Evolutionary conservation across 257 asterid species (phyloP).

Genomic region (Eustoma russellianum): DNA sequence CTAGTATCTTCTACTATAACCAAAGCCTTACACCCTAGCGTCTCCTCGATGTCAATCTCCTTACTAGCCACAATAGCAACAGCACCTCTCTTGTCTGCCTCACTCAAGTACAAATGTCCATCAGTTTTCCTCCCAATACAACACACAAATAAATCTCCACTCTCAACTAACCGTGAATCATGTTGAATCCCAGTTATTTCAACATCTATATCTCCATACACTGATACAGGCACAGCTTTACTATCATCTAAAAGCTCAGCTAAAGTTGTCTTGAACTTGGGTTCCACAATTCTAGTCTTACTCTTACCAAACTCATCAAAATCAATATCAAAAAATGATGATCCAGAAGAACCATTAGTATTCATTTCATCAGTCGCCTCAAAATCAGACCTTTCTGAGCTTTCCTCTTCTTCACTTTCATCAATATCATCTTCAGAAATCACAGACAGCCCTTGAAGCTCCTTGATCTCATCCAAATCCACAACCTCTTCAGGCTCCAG

Average conservation of each 20-base stretch:
- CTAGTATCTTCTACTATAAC: slow-evolving; percentile 82
- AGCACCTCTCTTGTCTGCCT: slow-evolving; percentile 96
- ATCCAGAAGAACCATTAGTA: slow-evolving; percentile 14
- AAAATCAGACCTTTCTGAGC: slow-evolving; percentile 30
- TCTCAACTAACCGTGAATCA: slow-evolving; percentile 79
- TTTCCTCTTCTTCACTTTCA: slow-evolving; percentile 35
- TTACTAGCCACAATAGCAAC: slow-evolving; percentile 89
- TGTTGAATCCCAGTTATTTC: slow-evolving; percentile 75
- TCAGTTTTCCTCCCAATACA: slow-evolving; percentile 63
- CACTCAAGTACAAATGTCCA: slow-evolving; percentile 61
- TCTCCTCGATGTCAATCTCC: slow-evolving; percentile 75
- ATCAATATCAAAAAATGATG: slow-evolving; percentile 61
- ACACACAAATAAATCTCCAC: slow-evolving; percentile 83
- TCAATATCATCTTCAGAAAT: slow-evolving; percentile 25
- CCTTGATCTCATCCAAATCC: slow-evolving; percentile 87
- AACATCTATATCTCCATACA: slow-evolving; percentile 71
- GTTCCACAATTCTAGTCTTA: slow-evolving; percentile 63
- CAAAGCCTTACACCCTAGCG: slow-evolving; percentile 81
- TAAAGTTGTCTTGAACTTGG: slow-evolving; percentile 70
- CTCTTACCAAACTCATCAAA: slow-evolving; percentile 64
- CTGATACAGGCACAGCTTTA: slow-evolving; percentile 72
- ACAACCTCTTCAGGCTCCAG: slow-evolving; percentile 83
- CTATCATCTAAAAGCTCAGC: slow-evolving; percentile 93
- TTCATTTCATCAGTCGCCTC: slow-evolving; percentile 42
- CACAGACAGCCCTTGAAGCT: slow-evolving; percentile 52